These are phyloP conservation scores for Torulaspora maleeae DNA, from an alignment of 805 yeast species.

Conservation along the genomic window DNA sequence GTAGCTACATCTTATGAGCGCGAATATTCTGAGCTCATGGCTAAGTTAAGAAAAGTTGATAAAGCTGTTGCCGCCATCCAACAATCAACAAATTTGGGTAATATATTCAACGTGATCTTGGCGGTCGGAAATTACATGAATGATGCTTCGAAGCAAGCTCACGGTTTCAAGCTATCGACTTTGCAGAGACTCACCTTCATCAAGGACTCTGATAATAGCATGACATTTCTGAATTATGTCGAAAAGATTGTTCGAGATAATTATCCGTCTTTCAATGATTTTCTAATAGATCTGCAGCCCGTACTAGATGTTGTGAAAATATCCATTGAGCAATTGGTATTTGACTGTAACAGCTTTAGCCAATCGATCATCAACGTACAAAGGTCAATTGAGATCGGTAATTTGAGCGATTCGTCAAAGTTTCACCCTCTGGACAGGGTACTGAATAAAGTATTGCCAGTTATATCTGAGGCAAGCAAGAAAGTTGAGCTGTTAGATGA, in stretches of 20 bases:
- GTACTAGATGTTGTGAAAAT: slow-evolving; percentile 59
- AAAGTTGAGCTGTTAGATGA: slow-evolving; percentile 62
- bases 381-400: slow-evolving; percentile 73
- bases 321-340: slow-evolving; percentile 73
- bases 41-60: slow-evolving; percentile 66
- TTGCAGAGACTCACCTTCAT: slow-evolving; percentile 83
- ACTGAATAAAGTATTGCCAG: slow-evolving; percentile 54
- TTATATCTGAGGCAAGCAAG: slow-evolving; percentile 68
- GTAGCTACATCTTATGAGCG: slow-evolving; percentile 66
- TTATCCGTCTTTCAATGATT: slow-evolving; percentile 71
- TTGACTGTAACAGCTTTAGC: slow-evolving; percentile 63
- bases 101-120: slow-evolving; percentile 75
- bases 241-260: slow-evolving; percentile 81
- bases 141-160: slow-evolving; percentile 84
- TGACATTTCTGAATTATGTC: slow-evolving; percentile 88
- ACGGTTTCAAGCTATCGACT: slow-evolving; percentile 88
- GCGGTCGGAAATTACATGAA: slow-evolving; percentile 97
- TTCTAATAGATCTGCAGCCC: slow-evolving; percentile 67
- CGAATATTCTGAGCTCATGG: slow-evolving; percentile 68
- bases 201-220: slow-evolving; percentile 81
- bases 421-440: slow-evolving; percentile 85
- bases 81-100: slow-evolving; percentile 60
- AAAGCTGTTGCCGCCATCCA: slow-evolving; percentile 64
- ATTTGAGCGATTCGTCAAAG: slow-evolving; percentile 67
- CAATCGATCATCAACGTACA: slow-evolving; percentile 63